phyloP scores from a whole-genome alignment of 371 early-diverging fungal species.

The Blakeslea trispora region DNA sequence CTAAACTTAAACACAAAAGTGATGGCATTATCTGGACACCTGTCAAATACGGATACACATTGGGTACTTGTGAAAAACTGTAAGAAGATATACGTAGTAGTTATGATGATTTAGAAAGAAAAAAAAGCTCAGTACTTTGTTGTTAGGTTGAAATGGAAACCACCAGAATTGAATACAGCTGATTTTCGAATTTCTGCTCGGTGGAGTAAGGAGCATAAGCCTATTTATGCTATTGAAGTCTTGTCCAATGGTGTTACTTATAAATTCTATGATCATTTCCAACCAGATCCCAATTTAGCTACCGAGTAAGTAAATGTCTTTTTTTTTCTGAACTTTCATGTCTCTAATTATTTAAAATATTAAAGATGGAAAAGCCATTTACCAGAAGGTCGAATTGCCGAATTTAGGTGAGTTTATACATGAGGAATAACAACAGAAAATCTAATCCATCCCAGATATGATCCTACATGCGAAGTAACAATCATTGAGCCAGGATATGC shows the following conservation, averaged over 20 bases:
- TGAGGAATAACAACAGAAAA: no score
- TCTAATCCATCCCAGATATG: constrained; percentile 49
- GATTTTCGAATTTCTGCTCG: constrained; percentile 74
- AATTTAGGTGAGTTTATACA: constrained; percentile 58
- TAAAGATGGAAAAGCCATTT: constrained; percentile 64
- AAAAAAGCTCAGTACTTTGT: not conserved
- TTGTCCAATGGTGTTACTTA: constrained; percentile 54
- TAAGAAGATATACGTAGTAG: no score
- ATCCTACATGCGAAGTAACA: constrained; percentile 58
- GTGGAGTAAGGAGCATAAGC: constrained; percentile 66
- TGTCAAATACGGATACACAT: constrained; percentile 68
- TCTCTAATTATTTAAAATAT: no score
- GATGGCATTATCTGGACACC: constrained; percentile 94
- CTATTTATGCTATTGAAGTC: constrained; percentile 62
- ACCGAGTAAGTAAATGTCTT: constrained; percentile 48
- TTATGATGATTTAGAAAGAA: no score
- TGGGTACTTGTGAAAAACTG: constrained; percentile 68
- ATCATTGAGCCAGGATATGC: constrained; percentile 67
- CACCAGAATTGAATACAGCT: constrained; percentile 80
- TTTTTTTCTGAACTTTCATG: no score
- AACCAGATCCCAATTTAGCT: constrained; percentile 57
- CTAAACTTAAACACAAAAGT: constrained; percentile 72
- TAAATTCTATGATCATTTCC: constrained; percentile 68
- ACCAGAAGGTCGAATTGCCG: constrained; percentile 67
- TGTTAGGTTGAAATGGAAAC: constrained; percentile 90